Conservation (phyloP, 23 red algal species). For the Gracilaria vermiculophylla region DNA sequence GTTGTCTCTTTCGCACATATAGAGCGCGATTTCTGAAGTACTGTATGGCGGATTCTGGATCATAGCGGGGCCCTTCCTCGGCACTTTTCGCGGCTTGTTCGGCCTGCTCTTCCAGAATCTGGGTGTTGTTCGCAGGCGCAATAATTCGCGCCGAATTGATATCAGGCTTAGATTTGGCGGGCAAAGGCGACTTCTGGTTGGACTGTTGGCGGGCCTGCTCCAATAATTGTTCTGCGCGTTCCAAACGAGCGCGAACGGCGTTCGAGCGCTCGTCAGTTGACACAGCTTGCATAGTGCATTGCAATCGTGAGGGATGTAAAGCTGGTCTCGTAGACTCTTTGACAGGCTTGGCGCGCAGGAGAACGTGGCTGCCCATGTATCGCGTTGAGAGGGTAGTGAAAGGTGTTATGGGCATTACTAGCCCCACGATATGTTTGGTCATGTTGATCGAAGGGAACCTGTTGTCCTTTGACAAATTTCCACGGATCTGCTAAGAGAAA, state of each 20-base stretch:
- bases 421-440: background rate
- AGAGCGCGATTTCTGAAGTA: conserved; percentile 63
- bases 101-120: conserved; percentile 54
- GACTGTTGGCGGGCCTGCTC: conserved; percentile 3
- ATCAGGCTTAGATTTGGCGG: background rate
- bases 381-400: conserved; percentile 19
- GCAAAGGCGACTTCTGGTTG: background rate
- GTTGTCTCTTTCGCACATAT: conserved; percentile 78
- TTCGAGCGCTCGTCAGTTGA: background rate
- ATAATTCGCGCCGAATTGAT: background rate
- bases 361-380: background rate
- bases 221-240: conserved; percentile 39
- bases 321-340: background rate
- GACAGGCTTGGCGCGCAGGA: background rate
- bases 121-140: background rate
- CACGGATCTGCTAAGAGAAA: no score
- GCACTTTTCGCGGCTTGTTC: conserved; percentile 59
- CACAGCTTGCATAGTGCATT: background rate
- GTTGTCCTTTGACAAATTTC: no score
- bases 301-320: background rate
- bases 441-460: background rate
- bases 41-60: conserved; percentile 46
- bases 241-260: conserved; percentile 18
- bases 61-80: conserved; percentile 77
- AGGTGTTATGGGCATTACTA: conserved; percentile 8